Evolutionary conservation across 129 eudicot genomes (phyloP), one percentile per base, ranked within the genome.

Genomic region (Centrapalus pauciflorus): DNA sequence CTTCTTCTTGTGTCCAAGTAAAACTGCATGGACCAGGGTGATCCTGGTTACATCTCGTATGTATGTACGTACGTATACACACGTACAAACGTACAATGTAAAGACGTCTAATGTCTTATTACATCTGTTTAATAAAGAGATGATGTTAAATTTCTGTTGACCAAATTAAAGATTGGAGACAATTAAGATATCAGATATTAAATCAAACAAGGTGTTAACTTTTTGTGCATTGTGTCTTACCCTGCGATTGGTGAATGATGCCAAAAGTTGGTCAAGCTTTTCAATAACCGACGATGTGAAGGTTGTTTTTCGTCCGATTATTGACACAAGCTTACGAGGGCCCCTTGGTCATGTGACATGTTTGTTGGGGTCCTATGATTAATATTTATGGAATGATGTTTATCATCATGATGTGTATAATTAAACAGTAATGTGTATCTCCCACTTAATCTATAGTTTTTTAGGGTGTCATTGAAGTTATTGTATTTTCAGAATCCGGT

Each of bases 291-390:
- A 13, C 2, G 61, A 24, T 55, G 13, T 25, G 20, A 26, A 12
- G 30, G 35, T 55, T 43, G 20, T 48, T 65, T 46, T 27, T 10
- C 9, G 29, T 9, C 5, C 45, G 26, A 62, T 72, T 76, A 76
- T 76, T 59, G 56, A 10, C 38, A 24, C 32, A 1, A 16, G 46
- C 71, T 69, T 61, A 54, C 4, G 3, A 20, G 76, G 76, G 76
- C 21, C 72, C 76, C 28, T 64, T 8, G 9, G 32, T 63, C 73
- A 70, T 64, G 78, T 78, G 82, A 72, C 70, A 71, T 71, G 82
- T 69, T 62, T 69, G 26, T 61, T 34, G 19, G 50, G 54, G 25
- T 48, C 54, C 25, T n/a, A n/a, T n/a, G n/a, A n/a, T n/a, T n/a
- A n/a, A n/a, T n/a, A n/a, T n/a, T n/a, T n/a, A n/a, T n/a, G n/a